These are phyloP conservation scores for Aurifilum marmelostoma DNA, from an alignment of 2,329 filamentous ascomycete genomes.

Conservation along the genomic window DNA sequence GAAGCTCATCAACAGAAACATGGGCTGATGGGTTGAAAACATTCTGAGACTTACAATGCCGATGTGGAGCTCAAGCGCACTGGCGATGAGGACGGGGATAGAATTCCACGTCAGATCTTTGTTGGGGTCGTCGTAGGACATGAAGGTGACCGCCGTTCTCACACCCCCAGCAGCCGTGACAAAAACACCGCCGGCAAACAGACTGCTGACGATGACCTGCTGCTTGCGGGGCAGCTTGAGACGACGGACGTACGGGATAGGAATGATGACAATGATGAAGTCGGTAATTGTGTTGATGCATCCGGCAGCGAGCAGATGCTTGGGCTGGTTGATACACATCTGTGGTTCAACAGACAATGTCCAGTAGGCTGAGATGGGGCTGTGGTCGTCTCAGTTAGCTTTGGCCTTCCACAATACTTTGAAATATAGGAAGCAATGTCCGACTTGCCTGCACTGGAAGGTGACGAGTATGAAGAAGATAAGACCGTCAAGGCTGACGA, in stretches of 20 bases:
- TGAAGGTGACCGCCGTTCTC: slow-evolving; percentile 41
- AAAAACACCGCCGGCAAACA: slow-evolving; percentile 55
- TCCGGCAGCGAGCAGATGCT: slow-evolving; percentile 56
- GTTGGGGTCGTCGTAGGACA: slow-evolving; percentile 34
- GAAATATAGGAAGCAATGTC: slow-evolving; percentile 20
- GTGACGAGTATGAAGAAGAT: slow-evolving; percentile 42
- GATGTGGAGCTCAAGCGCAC: slow-evolving; percentile 46
- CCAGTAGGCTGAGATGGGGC: slow-evolving; percentile 46
- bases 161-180: slow-evolving; percentile 45
- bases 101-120: slow-evolving; percentile 43
- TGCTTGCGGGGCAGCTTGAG: slow-evolving; percentile 52
- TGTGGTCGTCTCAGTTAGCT: slow-evolving; percentile 27
- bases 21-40: not conserved
- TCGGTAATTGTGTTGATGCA: slow-evolving; percentile 64
- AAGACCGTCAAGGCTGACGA: slow-evolving; percentile 39
- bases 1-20: not conserved
- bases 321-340: slow-evolving; percentile 52
- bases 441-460: slow-evolving; percentile 43
- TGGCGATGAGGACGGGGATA: slow-evolving; percentile 42
- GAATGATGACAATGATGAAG: slow-evolving; percentile 56
- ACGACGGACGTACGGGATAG: slow-evolving; percentile 50
- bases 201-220: slow-evolving; percentile 47
- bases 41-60: slow-evolving; percentile 42
- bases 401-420: not conserved
- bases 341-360: slow-evolving; percentile 38